A percentile compares a stretch with the other conserved stretches of the same genome.
Evolutionary conservation across 1,284 basidiomycete species (phyloP).

Genomic region (Grifola frondosa): DNA sequence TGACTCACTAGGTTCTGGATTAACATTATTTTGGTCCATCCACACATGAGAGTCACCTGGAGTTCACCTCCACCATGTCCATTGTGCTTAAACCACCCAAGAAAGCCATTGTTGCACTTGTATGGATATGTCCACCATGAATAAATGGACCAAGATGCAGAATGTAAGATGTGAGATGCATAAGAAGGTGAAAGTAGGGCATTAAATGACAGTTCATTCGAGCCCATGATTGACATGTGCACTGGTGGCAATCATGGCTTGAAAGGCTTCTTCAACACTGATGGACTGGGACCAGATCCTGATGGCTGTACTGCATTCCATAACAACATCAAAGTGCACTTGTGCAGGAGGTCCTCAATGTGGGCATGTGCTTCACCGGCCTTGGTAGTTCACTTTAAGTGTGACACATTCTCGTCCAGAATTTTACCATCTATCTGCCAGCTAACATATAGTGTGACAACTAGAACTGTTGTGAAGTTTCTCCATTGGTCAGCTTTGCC

Average conservation of each 20-base stretch:
- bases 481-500: constrained; percentile 30
- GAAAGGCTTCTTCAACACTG: constrained; percentile 18
- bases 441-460: constrained; percentile 20
- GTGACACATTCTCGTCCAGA: constrained; percentile 22
- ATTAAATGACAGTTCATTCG: constrained; percentile 24
- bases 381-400: constrained; percentile 12
- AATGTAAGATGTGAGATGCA: constrained; percentile 5
- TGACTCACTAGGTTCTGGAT: constrained; percentile 13
- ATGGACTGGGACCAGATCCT: constrained; percentile 23
- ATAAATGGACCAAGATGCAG: constrained; percentile 6
- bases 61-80: no score
- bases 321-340: constrained; percentile 18
- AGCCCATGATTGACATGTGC: constrained; percentile 21
- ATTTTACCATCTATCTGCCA: constrained; percentile 27
- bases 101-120: constrained; percentile 13
- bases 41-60: no score
- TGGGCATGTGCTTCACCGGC: constrained; percentile 6
- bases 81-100: no score
- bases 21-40: constrained; percentile 10
- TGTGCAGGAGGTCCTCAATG: constrained; percentile 18
- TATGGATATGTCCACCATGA: constrained; percentile 10
- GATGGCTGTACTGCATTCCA: constrained; percentile 21
- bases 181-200: constrained; percentile 23
- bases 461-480: constrained; percentile 15
- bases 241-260: constrained; percentile 15